Evolutionary conservation across 768 basidiomycete genomes (phyloP), one percentile per base, ranked within the genome.

Genomic region (Rhodosporidiobolus sp.): DNA sequence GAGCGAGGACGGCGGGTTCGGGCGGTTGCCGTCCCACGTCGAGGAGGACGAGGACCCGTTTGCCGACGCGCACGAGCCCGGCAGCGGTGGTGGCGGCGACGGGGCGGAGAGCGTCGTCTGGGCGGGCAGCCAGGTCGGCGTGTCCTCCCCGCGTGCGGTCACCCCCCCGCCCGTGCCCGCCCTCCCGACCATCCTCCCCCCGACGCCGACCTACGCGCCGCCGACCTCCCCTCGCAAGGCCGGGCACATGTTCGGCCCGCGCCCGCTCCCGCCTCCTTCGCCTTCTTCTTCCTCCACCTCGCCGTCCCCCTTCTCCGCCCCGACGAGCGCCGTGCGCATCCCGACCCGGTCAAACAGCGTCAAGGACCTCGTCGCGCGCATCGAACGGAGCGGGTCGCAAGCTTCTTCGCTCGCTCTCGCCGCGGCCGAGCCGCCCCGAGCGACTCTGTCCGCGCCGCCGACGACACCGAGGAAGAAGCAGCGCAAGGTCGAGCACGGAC

Each of bases 401-500:
- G 46, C 48, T 49, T 24, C 24, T 34, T 61, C 66, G 26, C 43
- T 54, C 0, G 24, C 49, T 3, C 17, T n/a, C n/a, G 11, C 45
- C n/a, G n/a, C n/a, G n/a, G n/a, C n/a, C n/a, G n/a, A n/a, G n/a
- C n/a, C n/a, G n/a, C n/a, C n/a, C n/a, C n/a, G n/a, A n/a, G n/a
- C n/a, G n/a, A n/a, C n/a, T n/a, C n/a, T 17, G 2, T 30, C 28
- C 10, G 34, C 30, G 12, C 50, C 43, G 0, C 3, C 57, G 7
- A 6, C 57, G 4, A 30, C 58, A 10, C 10, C 24, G n/a, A 1
- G 38, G 20, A 30, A 46, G 26, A 60, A 38, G 35, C 34, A 16
- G 57, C 7, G 53, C 20, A 70, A 67, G 50, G 69, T 74, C 26
- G 68, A 66, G 45, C 69, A 70, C 38, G 73, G 73, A 11, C 32